A percentile compares a stretch with the other conserved stretches of the same genome.
phyloP scores from a whole-genome alignment of 257 asterid genomes.

The Nicotiana sylvestris region DNA sequence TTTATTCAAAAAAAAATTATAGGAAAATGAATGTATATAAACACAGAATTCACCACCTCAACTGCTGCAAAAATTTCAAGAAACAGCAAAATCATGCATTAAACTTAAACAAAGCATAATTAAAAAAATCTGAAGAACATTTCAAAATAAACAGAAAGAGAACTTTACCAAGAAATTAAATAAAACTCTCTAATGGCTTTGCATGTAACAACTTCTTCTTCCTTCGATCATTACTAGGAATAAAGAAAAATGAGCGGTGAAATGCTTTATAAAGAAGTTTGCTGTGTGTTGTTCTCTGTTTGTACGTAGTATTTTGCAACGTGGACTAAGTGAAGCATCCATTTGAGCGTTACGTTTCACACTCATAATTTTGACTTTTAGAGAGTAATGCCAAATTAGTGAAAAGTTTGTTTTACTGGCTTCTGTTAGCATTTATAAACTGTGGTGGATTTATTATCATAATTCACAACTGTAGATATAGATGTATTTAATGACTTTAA shows the following conservation, averaged over 20 bases:
- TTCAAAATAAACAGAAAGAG: neutral
- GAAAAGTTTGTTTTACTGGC: neutral
- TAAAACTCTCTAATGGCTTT: neutral
- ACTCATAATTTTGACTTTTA: neutral
- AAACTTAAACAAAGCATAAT: neutral
- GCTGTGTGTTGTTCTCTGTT: neutral
- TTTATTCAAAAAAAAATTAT: neutral
- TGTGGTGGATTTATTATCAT: neutral
- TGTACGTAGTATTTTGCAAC: neutral
- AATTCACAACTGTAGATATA: neutral
- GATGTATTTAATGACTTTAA: neutral
- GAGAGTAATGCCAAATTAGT: neutral
- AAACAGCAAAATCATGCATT: neutral
- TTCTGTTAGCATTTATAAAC: neutral
- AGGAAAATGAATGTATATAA: neutral
- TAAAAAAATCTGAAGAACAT: neutral
- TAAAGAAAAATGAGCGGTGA: neutral
- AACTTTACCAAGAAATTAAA: neutral
- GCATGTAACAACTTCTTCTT: neutral
- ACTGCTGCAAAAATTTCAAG: neutral
- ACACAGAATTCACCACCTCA: neutral
- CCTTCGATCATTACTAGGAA: neutral
- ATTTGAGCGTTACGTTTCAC: constrained; percentile 8
- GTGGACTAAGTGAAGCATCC: neutral
- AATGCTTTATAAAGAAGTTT: neutral